These are phyloP conservation scores for Ormosia emarginata DNA, from an alignment of 306 rosid genomes.

Conservation along the genomic window DNA sequence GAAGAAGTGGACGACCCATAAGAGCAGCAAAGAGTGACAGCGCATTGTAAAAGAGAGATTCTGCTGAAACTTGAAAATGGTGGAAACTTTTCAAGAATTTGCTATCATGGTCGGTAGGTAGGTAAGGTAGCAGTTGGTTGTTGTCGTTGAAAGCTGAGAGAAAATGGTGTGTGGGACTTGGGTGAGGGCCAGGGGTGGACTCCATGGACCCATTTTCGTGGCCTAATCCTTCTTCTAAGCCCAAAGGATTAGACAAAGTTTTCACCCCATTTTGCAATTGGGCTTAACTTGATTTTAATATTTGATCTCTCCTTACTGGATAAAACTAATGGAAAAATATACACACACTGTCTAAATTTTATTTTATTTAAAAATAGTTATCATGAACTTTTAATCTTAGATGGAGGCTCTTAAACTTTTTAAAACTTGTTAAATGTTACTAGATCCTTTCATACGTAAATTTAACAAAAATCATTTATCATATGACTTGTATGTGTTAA, in stretches of 20 bases:
- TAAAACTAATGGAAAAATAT: too few relatives aligned
- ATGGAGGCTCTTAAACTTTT: too few relatives aligned
- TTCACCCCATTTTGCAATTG: too few relatives aligned
- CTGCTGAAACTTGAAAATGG: not conserved
- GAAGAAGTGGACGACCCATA: conserved; percentile 21
- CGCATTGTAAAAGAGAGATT: conserved; percentile 27
- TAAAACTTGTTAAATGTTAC: too few relatives aligned
- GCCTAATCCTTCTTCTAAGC: not conserved
- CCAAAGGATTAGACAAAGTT: not conserved
- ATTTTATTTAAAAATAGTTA: too few relatives aligned
- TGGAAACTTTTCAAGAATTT: conserved; percentile 4
- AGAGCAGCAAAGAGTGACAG: not conserved
- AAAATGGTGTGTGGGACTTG: not conserved
- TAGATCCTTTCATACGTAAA: too few relatives aligned
- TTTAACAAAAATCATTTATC: too few relatives aligned
- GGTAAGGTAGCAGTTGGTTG: not conserved
- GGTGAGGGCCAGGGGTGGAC: not conserved
- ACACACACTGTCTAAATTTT: too few relatives aligned
- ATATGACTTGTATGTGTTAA: too few relatives aligned
- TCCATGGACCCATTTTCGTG: not conserved
- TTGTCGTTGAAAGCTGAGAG: not conserved
- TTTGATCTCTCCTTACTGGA: too few relatives aligned
- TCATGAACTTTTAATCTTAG: too few relatives aligned
- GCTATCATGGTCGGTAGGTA: not conserved
- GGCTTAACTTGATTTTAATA: too few relatives aligned